A percentile compares a stretch with the other conserved stretches of the same genome.
Evolutionary conservation across 2,329 filamentous ascomycete species (phyloP).

Genomic region (Colletotrichum caudatum): DNA sequence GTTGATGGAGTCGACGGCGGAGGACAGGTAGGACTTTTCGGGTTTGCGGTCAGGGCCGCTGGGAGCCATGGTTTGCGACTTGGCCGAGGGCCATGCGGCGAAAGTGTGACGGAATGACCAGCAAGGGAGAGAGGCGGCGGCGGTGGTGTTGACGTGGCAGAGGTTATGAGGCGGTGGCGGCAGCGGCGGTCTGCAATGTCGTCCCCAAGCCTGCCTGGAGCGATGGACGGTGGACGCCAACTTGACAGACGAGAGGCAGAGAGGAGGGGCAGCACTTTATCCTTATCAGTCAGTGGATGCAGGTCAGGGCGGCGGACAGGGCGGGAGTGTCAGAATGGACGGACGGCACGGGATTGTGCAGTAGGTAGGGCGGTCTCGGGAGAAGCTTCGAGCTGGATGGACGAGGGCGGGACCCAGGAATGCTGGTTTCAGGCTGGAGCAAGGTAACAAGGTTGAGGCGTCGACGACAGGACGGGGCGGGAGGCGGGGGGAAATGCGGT

Average conservation of each 20-base stretch:
- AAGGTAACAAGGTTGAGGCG: constrained; percentile 27
- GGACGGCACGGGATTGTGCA: constrained; percentile 13
- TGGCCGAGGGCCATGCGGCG: constrained; percentile 34
- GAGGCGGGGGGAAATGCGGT: constrained; percentile 4
- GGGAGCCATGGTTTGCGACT: constrained; percentile 52
- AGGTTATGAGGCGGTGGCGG: constrained; percentile 15
- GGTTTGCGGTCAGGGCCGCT: constrained; percentile 59
- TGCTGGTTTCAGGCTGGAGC: constrained; percentile 33
- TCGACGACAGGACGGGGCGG: background rate
- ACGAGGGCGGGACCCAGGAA: constrained; percentile 30
- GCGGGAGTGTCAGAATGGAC: constrained; percentile 5
- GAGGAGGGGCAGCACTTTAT: constrained; percentile 1
- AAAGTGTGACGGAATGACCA: constrained; percentile 14
- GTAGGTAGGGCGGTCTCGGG: constrained; percentile 28
- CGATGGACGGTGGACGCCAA: constrained; percentile 26
- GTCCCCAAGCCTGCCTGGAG: constrained; percentile 20
- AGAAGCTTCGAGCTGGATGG: constrained; percentile 24
- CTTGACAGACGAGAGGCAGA: constrained; percentile 13
- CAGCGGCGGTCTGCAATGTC: constrained; percentile 8
- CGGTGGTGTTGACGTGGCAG: background rate
- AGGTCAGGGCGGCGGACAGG: constrained; percentile 13
- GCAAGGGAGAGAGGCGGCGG: constrained; percentile 11
- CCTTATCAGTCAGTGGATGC: constrained; percentile 8
- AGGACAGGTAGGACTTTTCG: constrained; percentile 71
- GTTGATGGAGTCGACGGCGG: constrained; percentile 72